Percentiles rank a stretch among this genome's conserved stretches.
Evolutionary conservation across 2,329 filamentous ascomycete species (phyloP).

Genomic region (Leptosphaerulina australis): DNA sequence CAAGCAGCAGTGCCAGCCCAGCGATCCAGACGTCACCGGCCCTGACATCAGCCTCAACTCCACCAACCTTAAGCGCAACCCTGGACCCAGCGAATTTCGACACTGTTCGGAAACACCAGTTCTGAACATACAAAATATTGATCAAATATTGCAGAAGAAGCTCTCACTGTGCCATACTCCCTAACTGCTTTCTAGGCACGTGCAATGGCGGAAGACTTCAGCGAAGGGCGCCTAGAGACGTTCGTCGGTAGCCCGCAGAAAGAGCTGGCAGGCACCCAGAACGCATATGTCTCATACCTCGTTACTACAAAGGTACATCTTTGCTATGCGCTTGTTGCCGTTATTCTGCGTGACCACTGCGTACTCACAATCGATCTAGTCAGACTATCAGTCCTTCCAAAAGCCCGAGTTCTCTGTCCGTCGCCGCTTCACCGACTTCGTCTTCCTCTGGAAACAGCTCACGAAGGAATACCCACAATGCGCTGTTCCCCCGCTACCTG

Average conservation of each 20-base stretch:
- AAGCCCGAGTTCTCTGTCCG: conserved; percentile 79
- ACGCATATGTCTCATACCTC: conserved; percentile 93
- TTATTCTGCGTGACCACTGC: neutral
- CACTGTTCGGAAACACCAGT: conserved; percentile 4
- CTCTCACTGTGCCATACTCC: neutral
- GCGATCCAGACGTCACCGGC: conserved; percentile 6
- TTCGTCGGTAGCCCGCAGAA: conserved; percentile 83
- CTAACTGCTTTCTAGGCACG: conserved; percentile 10
- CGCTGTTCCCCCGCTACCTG: conserved; percentile 90
- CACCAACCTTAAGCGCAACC: conserved; percentile 5
- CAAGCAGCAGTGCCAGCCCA: neutral
- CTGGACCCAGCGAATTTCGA: conserved; percentile 6
- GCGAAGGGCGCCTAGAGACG: conserved; percentile 79
- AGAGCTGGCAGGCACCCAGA: conserved; percentile 95
- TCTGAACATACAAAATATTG: conserved; percentile 6
- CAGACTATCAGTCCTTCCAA: conserved; percentile 92
- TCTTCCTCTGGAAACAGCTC: conserved; percentile 92
- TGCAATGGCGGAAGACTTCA: conserved; percentile 46
- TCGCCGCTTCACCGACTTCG: conserved; percentile 95
- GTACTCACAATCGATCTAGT: conserved; percentile 59
- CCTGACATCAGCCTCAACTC: conserved; percentile 10
- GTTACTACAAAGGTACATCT: conserved; percentile 80
- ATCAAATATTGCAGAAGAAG: conserved; percentile 5
- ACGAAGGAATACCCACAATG: conserved; percentile 86
- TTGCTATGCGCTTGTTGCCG: neutral